These are phyloP conservation scores for Galerina sulciceps DNA, from an alignment of 768 basidiomycete species.

Conservation along the genomic window DNA sequence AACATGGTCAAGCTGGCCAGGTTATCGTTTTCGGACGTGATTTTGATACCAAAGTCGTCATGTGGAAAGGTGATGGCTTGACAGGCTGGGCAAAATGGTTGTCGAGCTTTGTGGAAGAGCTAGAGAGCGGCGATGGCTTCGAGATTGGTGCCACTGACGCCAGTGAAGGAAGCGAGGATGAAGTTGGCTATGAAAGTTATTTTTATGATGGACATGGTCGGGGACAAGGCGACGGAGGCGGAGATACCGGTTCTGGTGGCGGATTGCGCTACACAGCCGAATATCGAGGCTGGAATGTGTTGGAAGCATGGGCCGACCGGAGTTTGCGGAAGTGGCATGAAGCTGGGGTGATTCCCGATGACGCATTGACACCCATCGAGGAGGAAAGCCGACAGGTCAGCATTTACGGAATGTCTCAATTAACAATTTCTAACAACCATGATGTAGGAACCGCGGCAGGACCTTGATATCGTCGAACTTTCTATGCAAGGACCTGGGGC, in stretches of 20 bases:
- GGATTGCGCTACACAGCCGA: slow-evolving; percentile 81
- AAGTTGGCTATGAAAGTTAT: slow-evolving; percentile 85
- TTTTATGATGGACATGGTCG: slow-evolving; percentile 81
- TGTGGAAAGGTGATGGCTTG: slow-evolving; percentile 89
- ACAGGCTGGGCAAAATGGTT: slow-evolving; percentile 97
- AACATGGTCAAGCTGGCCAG: slow-evolving; percentile 79
- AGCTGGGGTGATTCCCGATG: slow-evolving; percentile 68
- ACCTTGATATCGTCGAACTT: slow-evolving; percentile 46
- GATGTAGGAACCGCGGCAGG: slow-evolving; percentile 27
- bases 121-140: slow-evolving; percentile 89
- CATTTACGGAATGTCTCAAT: neutral
- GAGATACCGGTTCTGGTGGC: slow-evolving; percentile 69
- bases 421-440: neutral
- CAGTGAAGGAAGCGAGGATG: slow-evolving; percentile 81
- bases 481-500: slow-evolving; percentile 46
- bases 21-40: slow-evolving; percentile 99
- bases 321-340: slow-evolving; percentile 89
- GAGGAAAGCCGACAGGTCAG: slow-evolving; percentile 44
- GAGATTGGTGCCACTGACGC: slow-evolving; percentile 68
- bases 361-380: slow-evolving; percentile 38
- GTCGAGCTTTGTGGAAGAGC: slow-evolving; percentile 86
- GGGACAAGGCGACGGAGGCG: slow-evolving; percentile 79
- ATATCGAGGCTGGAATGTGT: slow-evolving; percentile 89
- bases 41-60: slow-evolving; percentile 96
- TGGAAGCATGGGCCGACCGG: slow-evolving; percentile 93